Conservation (phyloP, 306 rosid genomes). For the Begonia masoniana region DNA sequence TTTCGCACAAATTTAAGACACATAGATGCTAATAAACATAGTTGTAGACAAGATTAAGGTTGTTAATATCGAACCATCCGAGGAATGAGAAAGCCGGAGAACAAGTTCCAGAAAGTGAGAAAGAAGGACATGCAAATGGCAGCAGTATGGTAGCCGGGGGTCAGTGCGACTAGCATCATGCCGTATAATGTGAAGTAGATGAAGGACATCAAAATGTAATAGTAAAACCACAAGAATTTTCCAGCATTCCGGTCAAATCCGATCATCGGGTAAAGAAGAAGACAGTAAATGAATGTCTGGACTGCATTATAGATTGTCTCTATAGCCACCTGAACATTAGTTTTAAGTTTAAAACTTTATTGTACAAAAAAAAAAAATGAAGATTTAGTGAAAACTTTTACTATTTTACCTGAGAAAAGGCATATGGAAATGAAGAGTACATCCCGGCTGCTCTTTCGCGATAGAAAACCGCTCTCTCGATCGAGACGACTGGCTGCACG, state of each 20-base stretch:
- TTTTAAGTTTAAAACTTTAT: not conserved
- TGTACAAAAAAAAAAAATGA: not conserved
- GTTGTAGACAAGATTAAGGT: not conserved
- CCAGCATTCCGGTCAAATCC: conserved; percentile 22
- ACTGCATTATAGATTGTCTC: conserved; percentile 24
- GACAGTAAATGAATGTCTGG: conserved; percentile 18
- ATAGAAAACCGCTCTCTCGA: conserved; percentile 32
- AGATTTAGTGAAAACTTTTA: not conserved
- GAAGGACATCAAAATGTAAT: conserved; percentile 24
- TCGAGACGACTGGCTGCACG: conserved; percentile 26
- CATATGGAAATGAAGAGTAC: conserved; percentile 32
- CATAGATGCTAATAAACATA: not conserved
- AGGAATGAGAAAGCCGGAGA: conserved; percentile 30
- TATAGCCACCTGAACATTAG: conserved; percentile 25
- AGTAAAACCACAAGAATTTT: conserved; percentile 24
- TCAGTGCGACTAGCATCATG: conserved; percentile 39
- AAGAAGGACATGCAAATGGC: conserved; percentile 30
- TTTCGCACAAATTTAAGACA: not conserved
- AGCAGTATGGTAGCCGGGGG: conserved; percentile 32
- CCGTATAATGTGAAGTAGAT: conserved; percentile 36
- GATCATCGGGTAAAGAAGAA: conserved; percentile 31
- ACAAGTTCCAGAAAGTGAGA: conserved; percentile 33
- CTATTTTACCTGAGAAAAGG: conserved; percentile 28
- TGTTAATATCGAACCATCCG: conserved; percentile 13
- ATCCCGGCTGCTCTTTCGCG: conserved; percentile 39